phyloP scores from a whole-genome alignment of 164 flowering plant genomes.

The Stephania cephalantha region DNA sequence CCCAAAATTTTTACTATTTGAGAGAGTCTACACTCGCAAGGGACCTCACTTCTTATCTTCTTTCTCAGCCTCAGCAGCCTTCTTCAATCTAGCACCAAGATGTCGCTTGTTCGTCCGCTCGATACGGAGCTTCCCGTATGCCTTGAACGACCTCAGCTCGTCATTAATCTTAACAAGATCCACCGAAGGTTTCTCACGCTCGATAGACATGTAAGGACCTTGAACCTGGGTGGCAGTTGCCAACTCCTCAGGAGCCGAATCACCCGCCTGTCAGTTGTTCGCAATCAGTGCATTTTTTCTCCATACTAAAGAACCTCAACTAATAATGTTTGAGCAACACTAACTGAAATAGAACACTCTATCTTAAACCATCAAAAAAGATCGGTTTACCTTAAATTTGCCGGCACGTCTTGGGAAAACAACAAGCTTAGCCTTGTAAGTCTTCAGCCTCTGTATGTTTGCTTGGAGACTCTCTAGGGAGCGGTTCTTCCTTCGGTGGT shows the following conservation, averaged over 20 bases:
- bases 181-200: constrained; percentile 30
- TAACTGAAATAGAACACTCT: not conserved
- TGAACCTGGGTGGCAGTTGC: constrained; percentile 41
- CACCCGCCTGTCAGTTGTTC: constrained; percentile 29
- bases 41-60: constrained; percentile 45
- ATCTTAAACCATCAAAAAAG: not conserved
- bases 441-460: constrained; percentile 72
- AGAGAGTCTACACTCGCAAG: not conserved
- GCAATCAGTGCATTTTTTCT: not conserved
- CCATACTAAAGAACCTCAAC: not conserved
- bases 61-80: constrained; percentile 60
- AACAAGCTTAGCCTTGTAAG: constrained; percentile 78
- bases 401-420: constrained; percentile 75
- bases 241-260: constrained; percentile 38
- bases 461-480: constrained; percentile 73
- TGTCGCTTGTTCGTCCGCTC: constrained; percentile 41
- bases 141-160: constrained; percentile 47
- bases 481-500: constrained; percentile 66
- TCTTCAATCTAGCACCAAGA: constrained; percentile 42
- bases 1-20: constrained; percentile 5
- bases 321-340: not conserved
- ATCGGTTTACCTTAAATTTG: constrained; percentile 36
- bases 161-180: constrained; percentile 45
- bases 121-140: constrained; percentile 43
- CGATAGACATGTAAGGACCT: constrained; percentile 40